phyloP scores from a whole-genome alignment of 129 eudicot species.

The carrot (Daucus carota) region DNA sequence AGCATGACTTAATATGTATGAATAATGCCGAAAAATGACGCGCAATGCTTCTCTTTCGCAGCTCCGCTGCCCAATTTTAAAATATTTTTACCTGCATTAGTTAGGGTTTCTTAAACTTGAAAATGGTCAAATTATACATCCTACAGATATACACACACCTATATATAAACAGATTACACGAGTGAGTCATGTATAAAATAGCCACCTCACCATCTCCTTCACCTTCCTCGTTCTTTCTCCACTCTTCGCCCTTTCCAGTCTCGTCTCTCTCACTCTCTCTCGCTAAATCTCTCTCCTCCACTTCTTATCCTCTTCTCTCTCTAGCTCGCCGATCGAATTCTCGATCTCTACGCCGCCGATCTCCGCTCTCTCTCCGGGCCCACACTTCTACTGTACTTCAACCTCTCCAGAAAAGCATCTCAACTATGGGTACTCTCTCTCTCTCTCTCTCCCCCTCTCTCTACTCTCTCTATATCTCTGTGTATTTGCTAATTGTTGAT shows the following conservation, averaged over 20 bases:
- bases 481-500: background rate
- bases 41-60: background rate
- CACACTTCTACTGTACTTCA: constrained; percentile 39
- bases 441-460: background rate
- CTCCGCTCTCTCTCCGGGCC: constrained; percentile 37
- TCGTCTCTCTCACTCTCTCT: constrained; percentile 9
- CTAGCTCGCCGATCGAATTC: background rate
- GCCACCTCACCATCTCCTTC: constrained; percentile 28
- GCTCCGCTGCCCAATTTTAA: background rate
- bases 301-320: constrained; percentile 3
- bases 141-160: background rate
- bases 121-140: background rate
- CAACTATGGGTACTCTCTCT: constrained; percentile 54
- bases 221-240: constrained; percentile 26
- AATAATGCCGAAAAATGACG: background rate
- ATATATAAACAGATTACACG: background rate
- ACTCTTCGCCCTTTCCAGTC: constrained; percentile 21
- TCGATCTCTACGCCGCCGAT: constrained; percentile 30
- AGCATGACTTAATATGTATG: too few species aligned
- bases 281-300: constrained; percentile 13
- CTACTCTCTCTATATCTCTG: background rate
- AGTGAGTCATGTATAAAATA: constrained; percentile 27
- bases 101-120: background rate
- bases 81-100: too few species aligned
- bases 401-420: constrained; percentile 40